Base-by-base conservation (phyloP, 1,284 basidiomycete genomes). In the Bondarzewia mesenterica region DNA sequence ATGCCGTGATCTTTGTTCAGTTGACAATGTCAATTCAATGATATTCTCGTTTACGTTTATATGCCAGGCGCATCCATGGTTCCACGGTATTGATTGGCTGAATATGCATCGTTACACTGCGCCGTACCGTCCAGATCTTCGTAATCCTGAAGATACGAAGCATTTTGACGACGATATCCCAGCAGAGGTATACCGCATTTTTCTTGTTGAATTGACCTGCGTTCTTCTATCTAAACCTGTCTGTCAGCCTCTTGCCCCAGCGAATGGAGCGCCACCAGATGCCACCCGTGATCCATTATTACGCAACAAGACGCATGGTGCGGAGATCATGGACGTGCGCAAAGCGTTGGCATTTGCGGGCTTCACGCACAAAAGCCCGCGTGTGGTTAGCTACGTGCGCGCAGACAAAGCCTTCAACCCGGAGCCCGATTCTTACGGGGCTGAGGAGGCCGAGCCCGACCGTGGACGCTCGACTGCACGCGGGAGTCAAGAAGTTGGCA, bases 151-250 rank as follows among this genome's bases (percentile, higher is more conserved):
- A 59, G 91, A 96, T 65, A 95, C 92, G 22, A 74, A 79, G 54
- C 91, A 95, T 65, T 94, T 95, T 57, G 91, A 94, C 66, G 82
- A 89, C 50, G 92, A 94, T 64, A 97, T 97, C 54, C 90, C 91
- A 26, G 70, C 87, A 42, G 89, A 93, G 78, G 89, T 89, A 67
- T 64, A 83, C 62, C 16, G n/a, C 43, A 18, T 25, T 12, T 45
- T 10, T 44, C 23, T 14, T 40, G 12, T 40, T 40, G 12, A 18
- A 40, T 40, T 18, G 10, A 10, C 10, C 16, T 21, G 3, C 1
- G 38, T 18, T 3, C 5, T 5, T 16, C 10, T 40, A 10, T 18
- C 38, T 40, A 18, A 18, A 18, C 21, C 12, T 10, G 3, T 22
- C 15, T 8, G 14, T 37, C 69, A 93, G 84, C 90, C 91, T 48